A percentile compares a stretch with the other conserved stretches of the same genome.
These are phyloP conservation scores for Grigorovia transvaalensis DNA, from an alignment of 805 yeast genomes.

Conservation along the genomic window DNA sequence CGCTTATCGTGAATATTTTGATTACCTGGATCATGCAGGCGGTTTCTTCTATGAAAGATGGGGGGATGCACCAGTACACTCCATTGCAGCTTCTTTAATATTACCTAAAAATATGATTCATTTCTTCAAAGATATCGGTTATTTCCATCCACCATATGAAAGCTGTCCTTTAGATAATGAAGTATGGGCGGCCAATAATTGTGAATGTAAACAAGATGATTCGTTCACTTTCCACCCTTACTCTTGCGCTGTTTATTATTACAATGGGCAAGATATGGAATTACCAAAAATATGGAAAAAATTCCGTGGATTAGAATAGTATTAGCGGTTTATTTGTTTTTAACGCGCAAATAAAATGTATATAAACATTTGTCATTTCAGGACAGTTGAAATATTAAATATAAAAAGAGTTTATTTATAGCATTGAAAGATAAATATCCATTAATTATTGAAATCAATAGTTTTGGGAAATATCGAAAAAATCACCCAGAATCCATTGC, in stretches of 20 bases:
- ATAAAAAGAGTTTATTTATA: no score
- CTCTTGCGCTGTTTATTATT: conserved; percentile 56
- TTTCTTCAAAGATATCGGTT: conserved; percentile 73
- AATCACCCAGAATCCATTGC: no score
- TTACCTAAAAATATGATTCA: conserved; percentile 54
- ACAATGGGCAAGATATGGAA: conserved; percentile 36
- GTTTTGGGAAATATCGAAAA: no score
- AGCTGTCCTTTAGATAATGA: conserved; percentile 48
- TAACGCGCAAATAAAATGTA: no score
- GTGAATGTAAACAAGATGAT: conserved; percentile 43
- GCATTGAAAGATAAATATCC: no score
- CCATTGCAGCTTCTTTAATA: conserved; percentile 69
- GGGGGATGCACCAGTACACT: conserved; percentile 89
- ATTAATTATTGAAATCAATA: no score
- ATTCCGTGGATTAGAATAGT: conserved; percentile 37
- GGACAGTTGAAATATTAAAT: no score
- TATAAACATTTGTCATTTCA: no score
- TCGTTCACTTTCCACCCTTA: conserved; percentile 64
- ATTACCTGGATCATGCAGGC: conserved; percentile 56
- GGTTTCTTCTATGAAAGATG: conserved; percentile 85
- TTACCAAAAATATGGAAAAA: conserved; percentile 32
- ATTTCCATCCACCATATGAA: conserved; percentile 57
- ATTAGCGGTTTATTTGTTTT: no score
- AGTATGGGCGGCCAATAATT: conserved; percentile 44
- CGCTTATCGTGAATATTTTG: conserved; percentile 58